Base-by-base conservation (phyloP, 2,329 filamentous ascomycete species). In the Colletotrichum liaoningense region DNA sequence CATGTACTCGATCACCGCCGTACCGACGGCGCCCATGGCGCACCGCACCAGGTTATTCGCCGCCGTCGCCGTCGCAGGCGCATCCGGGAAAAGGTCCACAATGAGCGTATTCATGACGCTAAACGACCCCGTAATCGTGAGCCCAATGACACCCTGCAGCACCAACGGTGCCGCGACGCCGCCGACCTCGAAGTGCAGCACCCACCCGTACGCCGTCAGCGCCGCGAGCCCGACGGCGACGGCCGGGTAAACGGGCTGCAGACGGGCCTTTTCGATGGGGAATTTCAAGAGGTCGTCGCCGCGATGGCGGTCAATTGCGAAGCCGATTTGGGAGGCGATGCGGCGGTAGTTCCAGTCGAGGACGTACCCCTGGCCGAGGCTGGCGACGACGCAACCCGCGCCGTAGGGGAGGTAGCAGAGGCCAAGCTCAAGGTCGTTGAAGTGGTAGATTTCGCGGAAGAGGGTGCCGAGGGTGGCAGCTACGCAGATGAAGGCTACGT, bases 331-430 rank as follows among this genome's bases (percentile, higher is more conserved):
- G 62, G 84, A 86, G 1, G 93, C 93, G 59, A 91, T 88, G 52
- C 93, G 89, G 7, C 90, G 87, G 80, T 94, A 97, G 80, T 95
- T 95, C 86, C 89, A 91, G 80, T 90, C 88, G 60, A 89, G 83
- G 6, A 90, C 78, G 75, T 87, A 86, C 5, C 94, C 93, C 74
- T 90, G 88, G n/a, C 80, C 79, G 30, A 90, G 76, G 14, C 87
- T 85, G 1, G 88, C 84, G 11, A 85, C 72, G 52, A 84, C 86
- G 70, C 86, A 89, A 4, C 87, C 87, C 2, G 86, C 77, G 0
- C 88, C 88, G 64, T 89, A 87, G 0, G 88, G 88, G 14, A 90
- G 81, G 76, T 87, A 90, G 75, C 88, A 89, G 3, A 90, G 82
- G 3, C 88, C 88, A 33, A 88, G 83, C 74, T 88, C 81, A 14